Percentiles rank a stretch among this genome's conserved stretches.
Evolutionary conservation across 495 filamentous ascomycete species (phyloP).

Genomic region (Hypomontagnella submonticulosa): DNA sequence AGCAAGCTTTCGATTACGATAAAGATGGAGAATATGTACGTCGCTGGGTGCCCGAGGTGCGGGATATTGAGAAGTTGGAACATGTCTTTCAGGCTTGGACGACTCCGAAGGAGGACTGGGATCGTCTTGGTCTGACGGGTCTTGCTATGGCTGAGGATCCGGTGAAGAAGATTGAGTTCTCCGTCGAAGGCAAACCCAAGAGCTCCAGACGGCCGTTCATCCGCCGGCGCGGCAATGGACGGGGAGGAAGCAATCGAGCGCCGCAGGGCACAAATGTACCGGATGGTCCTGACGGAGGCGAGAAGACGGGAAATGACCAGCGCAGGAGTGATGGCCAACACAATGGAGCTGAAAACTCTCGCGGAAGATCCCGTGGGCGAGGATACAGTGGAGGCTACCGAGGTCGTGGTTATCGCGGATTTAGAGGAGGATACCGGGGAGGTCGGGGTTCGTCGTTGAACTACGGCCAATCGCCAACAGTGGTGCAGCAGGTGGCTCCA

Average conservation of each 20-base stretch:
- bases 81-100: conserved; percentile 74
- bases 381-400: conserved; percentile 42
- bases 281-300: conserved; percentile 10
- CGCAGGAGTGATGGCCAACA: conserved; percentile 1
- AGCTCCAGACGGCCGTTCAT: conserved; percentile 47
- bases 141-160: conserved; percentile 66
- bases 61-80: conserved; percentile 61
- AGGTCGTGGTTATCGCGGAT: conserved; percentile 38
- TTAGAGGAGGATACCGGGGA: conserved; percentile 39
- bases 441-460: conserved; percentile 31
- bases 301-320: conserved; percentile 3
- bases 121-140: conserved; percentile 60
- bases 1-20: conserved; percentile 78
- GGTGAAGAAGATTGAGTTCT: conserved; percentile 66
- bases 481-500: conserved; percentile 21
- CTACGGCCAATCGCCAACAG: conserved; percentile 19
- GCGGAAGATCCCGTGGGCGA: conserved; percentile 40
- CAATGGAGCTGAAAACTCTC: conserved; percentile 12
- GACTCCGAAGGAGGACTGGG: conserved; percentile 61
- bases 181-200: conserved; percentile 56
- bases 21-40: conserved; percentile 70
- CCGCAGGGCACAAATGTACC: conserved; percentile 11
- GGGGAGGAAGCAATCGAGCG: conserved; percentile 25
- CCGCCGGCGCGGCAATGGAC: conserved; percentile 44
- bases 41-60: conserved; percentile 72